Conservation (phyloP, 2,329 filamentous ascomycete genomes). For the Hypoxylon sp. region DNA sequence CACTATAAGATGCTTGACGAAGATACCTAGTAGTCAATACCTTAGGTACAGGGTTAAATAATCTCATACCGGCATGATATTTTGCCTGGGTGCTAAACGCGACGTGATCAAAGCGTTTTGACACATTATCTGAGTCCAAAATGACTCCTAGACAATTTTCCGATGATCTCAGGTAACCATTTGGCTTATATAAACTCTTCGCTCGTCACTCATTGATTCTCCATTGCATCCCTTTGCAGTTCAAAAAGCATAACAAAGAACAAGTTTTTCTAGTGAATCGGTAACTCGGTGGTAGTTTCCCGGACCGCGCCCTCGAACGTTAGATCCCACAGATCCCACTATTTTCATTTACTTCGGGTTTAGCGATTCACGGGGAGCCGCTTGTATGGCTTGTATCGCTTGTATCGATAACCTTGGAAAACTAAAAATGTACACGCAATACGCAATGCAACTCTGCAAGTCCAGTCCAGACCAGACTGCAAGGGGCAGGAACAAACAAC, state of each 20-base stretch:
- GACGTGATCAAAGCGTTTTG: background rate
- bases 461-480: constrained; percentile 30
- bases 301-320: constrained; percentile 22
- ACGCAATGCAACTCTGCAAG: constrained; percentile 41
- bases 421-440: constrained; percentile 40
- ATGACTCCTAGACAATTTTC: constrained; percentile 6
- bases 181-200: background rate
- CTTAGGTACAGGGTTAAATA: too few species aligned
- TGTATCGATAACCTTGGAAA: constrained; percentile 34
- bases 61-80: background rate
- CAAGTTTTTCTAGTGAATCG: constrained; percentile 16
- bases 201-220: background rate
- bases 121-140: background rate
- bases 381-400: constrained; percentile 29
- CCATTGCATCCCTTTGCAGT: background rate
- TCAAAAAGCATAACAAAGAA: background rate
- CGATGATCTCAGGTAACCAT: background rate
- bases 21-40: too few species aligned
- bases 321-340: constrained; percentile 8
- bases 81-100: background rate
- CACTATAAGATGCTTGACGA: background rate
- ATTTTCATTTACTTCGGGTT: constrained; percentile 16
- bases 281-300: constrained; percentile 10
- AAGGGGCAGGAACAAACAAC: constrained; percentile 36
- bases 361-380: constrained; percentile 16